Evolutionary conservation across 2,329 filamentous ascomycete species (phyloP).

Genomic region (Ophiocordyceps camponoti-floridani): DNA sequence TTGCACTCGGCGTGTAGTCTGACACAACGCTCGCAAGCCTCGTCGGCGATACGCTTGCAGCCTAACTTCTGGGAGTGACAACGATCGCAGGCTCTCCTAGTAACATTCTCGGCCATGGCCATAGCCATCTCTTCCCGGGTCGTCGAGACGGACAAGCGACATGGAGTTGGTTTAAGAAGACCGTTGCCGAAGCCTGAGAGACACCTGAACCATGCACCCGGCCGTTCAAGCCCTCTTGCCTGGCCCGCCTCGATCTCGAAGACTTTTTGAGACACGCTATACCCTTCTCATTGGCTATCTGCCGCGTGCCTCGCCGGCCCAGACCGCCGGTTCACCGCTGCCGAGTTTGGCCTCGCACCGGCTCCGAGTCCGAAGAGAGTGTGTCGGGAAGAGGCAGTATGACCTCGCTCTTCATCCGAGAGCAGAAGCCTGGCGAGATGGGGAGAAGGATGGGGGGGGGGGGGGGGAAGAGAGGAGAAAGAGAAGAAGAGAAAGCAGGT

Average conservation of each 20-base stretch:
- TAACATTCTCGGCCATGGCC: constrained; percentile 19
- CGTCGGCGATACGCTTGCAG: constrained; percentile 22
- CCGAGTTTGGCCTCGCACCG: not conserved
- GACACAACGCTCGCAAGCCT: constrained; percentile 23
- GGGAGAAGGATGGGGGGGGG: not conserved
- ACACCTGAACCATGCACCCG: constrained; percentile 2
- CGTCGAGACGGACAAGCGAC: constrained; percentile 9
- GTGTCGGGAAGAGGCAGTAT: not conserved
- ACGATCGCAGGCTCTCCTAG: constrained; percentile 26
- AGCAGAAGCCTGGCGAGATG: not conserved
- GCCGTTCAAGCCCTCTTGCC: not conserved
- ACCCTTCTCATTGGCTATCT: constrained; percentile 3
- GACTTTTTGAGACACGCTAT: constrained; percentile 1
- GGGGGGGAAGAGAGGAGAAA: not conserved
- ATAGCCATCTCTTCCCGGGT: constrained; percentile 9
- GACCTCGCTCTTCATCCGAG: not conserved
- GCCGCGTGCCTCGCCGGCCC: constrained; percentile 2
- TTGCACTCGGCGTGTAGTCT: constrained; percentile 23
- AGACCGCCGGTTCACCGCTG: constrained; percentile 2
- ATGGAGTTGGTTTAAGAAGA: constrained; percentile 12
- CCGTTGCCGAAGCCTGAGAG: constrained; percentile 5
- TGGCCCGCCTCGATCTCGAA: not conserved
- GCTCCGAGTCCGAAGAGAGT: not conserved
- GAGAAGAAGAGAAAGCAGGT: not conserved
- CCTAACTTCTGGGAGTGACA: constrained; percentile 28